These are phyloP conservation scores for Yamadazyma sp. DNA, from an alignment of 1,139 yeast species.

Conservation along the genomic window DNA sequence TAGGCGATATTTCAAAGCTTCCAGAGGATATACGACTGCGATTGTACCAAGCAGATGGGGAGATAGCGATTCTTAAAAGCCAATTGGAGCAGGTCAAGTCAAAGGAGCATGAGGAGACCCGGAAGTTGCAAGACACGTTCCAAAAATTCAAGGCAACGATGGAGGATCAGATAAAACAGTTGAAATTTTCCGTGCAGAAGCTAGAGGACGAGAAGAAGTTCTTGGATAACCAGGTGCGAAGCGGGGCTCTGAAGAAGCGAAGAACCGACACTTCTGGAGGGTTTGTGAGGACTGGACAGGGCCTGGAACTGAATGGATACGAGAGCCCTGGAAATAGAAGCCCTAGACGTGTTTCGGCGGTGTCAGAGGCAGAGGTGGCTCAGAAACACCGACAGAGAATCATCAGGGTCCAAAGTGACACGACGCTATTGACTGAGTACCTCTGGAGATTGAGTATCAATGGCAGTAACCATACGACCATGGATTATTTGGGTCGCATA, in stretches of 20 bases:
- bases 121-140: conserved; percentile 37
- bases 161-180: conserved; percentile 40
- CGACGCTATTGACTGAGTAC: conserved; percentile 36
- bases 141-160: conserved; percentile 29
- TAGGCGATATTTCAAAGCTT: background rate
- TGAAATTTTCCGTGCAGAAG: conserved; percentile 49
- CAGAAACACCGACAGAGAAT: conserved; percentile 10
- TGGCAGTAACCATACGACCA: conserved; percentile 49
- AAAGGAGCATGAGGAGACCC: conserved; percentile 44
- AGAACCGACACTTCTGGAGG: conserved; percentile 7
- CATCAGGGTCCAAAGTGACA: conserved; percentile 32
- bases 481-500: conserved; percentile 51
- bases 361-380: background rate
- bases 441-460: conserved; percentile 43
- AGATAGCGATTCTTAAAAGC: conserved; percentile 70
- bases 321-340: background rate
- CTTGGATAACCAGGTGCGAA: conserved; percentile 42
- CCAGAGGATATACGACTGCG: conserved; percentile 16
- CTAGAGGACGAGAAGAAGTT: conserved; percentile 75
- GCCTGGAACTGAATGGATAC: too few species aligned
- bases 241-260: conserved; percentile 20
- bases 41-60: conserved; percentile 64
- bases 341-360: background rate
- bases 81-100: conserved; percentile 53
- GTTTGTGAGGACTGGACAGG: background rate